A percentile compares a stretch with the other conserved stretches of the same genome.
Evolutionary conservation across 1,284 basidiomycete genomes (phyloP).

Genomic region (Rhodotorula glutinis): DNA sequence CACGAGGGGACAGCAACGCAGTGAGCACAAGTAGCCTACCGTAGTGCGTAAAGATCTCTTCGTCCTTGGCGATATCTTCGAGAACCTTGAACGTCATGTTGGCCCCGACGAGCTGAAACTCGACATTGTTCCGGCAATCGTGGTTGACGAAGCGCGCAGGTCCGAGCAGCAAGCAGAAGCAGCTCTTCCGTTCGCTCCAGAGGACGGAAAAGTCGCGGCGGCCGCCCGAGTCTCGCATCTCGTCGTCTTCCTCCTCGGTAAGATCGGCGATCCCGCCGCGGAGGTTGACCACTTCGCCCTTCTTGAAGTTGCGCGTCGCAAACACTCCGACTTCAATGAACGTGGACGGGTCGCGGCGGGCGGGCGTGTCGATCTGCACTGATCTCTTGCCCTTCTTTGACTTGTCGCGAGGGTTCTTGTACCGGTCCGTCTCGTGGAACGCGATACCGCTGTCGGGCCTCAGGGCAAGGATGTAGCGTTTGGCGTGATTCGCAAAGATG

Average conservation of each 20-base stretch:
- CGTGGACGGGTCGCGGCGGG: constrained; percentile 10
- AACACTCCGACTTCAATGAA: constrained; percentile 76
- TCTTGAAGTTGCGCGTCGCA: constrained; percentile 68
- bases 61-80: constrained; percentile 71
- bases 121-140: constrained; percentile 40
- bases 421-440: constrained; percentile 79
- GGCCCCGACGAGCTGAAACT: constrained; percentile 54
- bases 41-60: constrained; percentile 53
- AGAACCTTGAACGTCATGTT: constrained; percentile 85
- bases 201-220: constrained; percentile 87
- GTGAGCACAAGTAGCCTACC: constrained; percentile 40
- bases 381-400: background rate
- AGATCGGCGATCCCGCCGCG: constrained; percentile 77
- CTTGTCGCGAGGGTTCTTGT: constrained; percentile 54
- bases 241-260: constrained; percentile 73
- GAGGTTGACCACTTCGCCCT: constrained; percentile 65
- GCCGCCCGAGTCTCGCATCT: constrained; percentile 65
- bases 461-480: constrained; percentile 79
- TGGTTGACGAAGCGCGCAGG: constrained; percentile 86
- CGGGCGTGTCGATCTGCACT: background rate
- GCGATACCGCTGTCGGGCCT: constrained; percentile 75
- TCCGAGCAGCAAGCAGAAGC: constrained; percentile 85
- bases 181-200: constrained; percentile 81
- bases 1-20: too few species aligned
- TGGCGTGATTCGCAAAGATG: constrained; percentile 63